Conservation (phyloP, 345 rosid species). For the Zanthoxylum bungeanum region DNA sequence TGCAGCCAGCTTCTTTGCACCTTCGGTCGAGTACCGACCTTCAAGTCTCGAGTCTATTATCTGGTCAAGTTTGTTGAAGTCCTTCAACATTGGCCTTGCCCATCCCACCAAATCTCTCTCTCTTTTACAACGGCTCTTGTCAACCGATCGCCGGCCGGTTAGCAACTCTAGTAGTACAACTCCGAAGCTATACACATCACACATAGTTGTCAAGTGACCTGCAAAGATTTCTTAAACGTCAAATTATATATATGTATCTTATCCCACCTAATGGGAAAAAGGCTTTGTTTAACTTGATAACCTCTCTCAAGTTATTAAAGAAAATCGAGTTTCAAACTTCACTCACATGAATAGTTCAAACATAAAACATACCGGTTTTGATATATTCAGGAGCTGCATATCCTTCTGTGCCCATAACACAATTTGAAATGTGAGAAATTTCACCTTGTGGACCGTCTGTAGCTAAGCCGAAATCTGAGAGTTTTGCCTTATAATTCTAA, state of each 20-base stretch:
- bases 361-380: constrained; percentile 37
- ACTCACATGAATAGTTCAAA: not conserved
- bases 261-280: too few relatives aligned
- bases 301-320: too few relatives aligned
- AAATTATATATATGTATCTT: too few relatives aligned
- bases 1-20: constrained; percentile 44
- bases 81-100: constrained; percentile 56
- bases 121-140: constrained; percentile 37
- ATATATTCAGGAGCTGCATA: constrained; percentile 77
- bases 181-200: constrained; percentile 71
- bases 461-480: constrained; percentile 76
- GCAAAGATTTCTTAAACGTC: too few relatives aligned
- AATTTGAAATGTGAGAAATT: constrained; percentile 43
- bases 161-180: constrained; percentile 62
- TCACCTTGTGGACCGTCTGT: constrained; percentile 65
- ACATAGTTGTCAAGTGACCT: constrained; percentile 64
- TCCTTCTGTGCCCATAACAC: constrained; percentile 78
- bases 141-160: constrained; percentile 45
- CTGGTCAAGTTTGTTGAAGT: constrained; percentile 32
- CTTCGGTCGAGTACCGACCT: constrained; percentile 51
- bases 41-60: constrained; percentile 65
- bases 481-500: constrained; percentile 57
- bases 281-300: too few relatives aligned
- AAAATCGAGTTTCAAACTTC: not conserved
- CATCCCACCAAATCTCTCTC: constrained; percentile 54